Evolutionary conservation across 176 grass and related monocot genomes (phyloP).

Genomic region (Carex scoparia): DNA sequence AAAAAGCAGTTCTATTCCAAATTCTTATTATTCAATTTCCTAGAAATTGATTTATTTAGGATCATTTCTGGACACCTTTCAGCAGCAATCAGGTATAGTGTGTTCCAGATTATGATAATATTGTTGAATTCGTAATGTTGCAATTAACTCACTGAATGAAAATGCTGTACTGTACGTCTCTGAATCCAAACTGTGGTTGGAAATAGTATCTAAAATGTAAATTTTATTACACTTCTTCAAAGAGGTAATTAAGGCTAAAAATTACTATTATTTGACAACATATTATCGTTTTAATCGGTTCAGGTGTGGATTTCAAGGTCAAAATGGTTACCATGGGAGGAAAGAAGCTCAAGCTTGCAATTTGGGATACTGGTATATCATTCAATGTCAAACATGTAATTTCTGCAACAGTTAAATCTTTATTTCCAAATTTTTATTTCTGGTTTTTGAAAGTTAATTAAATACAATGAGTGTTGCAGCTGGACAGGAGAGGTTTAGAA

Average conservation of each 20-base stretch:
- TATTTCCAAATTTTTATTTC: conserved; percentile 1
- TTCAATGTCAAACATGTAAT: conserved; percentile 72
- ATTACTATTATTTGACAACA: background rate
- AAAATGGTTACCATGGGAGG: conserved; percentile 89
- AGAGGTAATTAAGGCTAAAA: background rate
- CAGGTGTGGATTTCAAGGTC: conserved; percentile 98
- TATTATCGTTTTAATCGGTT: background rate
- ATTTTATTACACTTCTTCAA: background rate
- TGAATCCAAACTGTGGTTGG: background rate
- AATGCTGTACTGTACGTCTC: background rate
- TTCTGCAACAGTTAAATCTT: conserved; percentile 63
- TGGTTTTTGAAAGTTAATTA: background rate
- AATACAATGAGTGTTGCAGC: conserved; percentile 37
- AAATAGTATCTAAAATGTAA: background rate
- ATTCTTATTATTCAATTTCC: background rate
- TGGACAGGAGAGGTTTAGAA: conserved; percentile 92
- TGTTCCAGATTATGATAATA: background rate
- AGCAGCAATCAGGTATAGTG: background rate
- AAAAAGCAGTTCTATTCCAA: background rate
- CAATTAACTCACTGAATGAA: background rate
- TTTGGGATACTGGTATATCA: conserved; percentile 89
- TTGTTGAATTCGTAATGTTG: background rate
- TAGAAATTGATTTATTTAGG: background rate
- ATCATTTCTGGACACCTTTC: background rate
- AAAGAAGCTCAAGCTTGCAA: conserved; percentile 92